Evolutionary conservation across 2,329 filamentous ascomycete species (phyloP).

Genomic region (Pseudohalonectria lignicola): DNA sequence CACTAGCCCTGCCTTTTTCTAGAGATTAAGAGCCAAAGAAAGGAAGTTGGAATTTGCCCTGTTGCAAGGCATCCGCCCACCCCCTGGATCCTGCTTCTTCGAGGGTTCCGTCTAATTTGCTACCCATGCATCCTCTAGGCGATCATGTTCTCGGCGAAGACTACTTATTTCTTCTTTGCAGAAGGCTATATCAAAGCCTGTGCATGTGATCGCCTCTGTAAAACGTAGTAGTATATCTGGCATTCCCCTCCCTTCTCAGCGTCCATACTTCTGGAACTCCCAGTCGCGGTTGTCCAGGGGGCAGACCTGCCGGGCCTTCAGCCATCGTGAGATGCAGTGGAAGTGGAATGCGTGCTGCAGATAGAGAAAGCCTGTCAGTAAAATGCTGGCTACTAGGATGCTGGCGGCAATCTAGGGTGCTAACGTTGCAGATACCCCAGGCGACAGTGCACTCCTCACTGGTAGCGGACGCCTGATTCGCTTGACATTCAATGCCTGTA

Average conservation of each 20-base stretch:
- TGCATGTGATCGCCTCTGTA: no score
- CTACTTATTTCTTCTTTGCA: background rate
- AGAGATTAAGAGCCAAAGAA: no score
- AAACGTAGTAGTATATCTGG: no score
- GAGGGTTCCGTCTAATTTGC: background rate
- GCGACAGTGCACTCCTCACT: slow-evolving; percentile 98
- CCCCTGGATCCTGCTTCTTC: no score
- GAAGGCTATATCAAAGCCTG: no score
- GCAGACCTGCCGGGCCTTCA: slow-evolving; percentile 98
- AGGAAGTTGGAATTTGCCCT: no score
- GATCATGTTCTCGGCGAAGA: background rate
- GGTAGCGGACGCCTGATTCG: slow-evolving; percentile 93
- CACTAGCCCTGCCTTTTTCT: no score
- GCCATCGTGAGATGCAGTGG: slow-evolving; percentile 97
- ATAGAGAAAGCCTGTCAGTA: background rate
- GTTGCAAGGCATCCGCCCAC: no score
- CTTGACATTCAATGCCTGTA: slow-evolving; percentile 91
- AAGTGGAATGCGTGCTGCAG: slow-evolving; percentile 95
- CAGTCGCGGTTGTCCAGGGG: slow-evolving; percentile 96
- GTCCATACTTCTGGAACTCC: slow-evolving; percentile 99
- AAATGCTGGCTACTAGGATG: background rate
- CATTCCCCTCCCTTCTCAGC: slow-evolving; percentile 22
- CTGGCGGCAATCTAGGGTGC: slow-evolving; percentile 27
- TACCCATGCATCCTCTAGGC: background rate
- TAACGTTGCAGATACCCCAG: slow-evolving; percentile 97